These are phyloP conservation scores for Trametes polyzona DNA, from an alignment of 1,284 basidiomycete species.

Conservation along the genomic window DNA sequence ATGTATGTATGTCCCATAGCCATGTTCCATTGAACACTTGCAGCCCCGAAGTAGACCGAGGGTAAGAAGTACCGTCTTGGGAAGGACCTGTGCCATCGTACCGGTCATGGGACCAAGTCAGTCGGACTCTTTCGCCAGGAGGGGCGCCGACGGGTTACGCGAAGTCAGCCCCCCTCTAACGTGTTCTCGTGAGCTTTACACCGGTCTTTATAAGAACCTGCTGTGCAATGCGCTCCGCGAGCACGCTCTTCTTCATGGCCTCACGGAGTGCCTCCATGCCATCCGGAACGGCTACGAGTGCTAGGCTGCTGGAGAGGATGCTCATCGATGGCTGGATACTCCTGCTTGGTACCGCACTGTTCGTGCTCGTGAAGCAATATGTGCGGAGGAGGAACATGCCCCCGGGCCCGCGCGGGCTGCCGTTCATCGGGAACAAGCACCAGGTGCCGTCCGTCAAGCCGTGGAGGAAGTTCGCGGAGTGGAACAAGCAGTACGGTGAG, in stretches of 20 bases:
- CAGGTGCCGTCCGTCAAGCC: conserved; percentile 52
- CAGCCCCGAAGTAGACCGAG: neutral
- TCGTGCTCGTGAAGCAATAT: conserved; percentile 13
- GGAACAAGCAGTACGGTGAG: conserved; percentile 51
- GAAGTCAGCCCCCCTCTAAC: neutral
- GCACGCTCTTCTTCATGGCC: neutral
- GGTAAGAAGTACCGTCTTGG: neutral
- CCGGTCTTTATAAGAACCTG: conserved; percentile 2
- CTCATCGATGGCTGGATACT: neutral
- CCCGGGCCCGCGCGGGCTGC: conserved; percentile 47
- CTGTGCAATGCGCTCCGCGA: neutral
- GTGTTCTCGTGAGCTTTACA: conserved; percentile 13
- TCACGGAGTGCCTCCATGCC: neutral
- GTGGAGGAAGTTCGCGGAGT: conserved; percentile 53
- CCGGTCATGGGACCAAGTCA: neutral
- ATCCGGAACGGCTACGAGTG: no score
- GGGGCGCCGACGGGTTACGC: neutral
- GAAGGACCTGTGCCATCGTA: neutral
- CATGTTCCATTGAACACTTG: neutral
- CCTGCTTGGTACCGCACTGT: neutral
- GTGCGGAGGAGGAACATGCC: conserved; percentile 40
- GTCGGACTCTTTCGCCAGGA: neutral
- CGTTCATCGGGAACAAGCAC: conserved; percentile 51
- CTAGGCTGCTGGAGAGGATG: neutral
- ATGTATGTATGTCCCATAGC: no score